Evolutionary conservation across 768 basidiomycete genomes (phyloP).

Genomic region (Boletus speciosus): DNA sequence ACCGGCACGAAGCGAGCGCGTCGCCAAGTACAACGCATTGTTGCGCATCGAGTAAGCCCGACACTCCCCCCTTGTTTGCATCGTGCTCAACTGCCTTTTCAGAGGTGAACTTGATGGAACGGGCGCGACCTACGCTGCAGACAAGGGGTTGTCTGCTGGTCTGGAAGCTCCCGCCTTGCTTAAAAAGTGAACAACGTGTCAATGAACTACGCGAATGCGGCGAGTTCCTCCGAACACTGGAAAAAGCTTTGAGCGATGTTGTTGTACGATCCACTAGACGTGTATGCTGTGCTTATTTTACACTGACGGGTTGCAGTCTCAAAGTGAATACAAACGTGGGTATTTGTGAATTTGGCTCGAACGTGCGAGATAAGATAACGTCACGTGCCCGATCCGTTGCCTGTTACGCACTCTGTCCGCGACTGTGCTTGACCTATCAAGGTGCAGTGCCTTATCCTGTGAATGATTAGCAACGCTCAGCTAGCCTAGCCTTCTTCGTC

Average conservation of each 20-base stretch:
- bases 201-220: neutral
- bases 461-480: conserved; percentile 8
- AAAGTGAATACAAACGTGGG: conserved; percentile 14
- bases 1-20: conserved; percentile 92
- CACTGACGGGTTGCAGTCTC: conserved; percentile 21
- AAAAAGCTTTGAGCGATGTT: conserved; percentile 4
- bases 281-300: conserved; percentile 22
- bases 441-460: conserved; percentile 24
- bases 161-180: conserved; percentile 65
- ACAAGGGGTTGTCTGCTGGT: conserved; percentile 77
- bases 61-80: neutral
- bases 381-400: conserved; percentile 19
- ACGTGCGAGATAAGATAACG: conserved; percentile 25
- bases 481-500: conserved; percentile 6
- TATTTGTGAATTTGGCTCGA: conserved; percentile 1
- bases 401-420: conserved; percentile 7
- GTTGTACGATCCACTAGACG: conserved; percentile 31
- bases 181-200: conserved; percentile 47
- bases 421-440: conserved; percentile 12
- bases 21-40: conserved; percentile 89
- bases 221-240: conserved; percentile 4
- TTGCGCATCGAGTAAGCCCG: conserved; percentile 82
- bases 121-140: conserved; percentile 70
- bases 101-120: conserved; percentile 74
- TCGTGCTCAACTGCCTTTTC: conserved; percentile 4